Conservation (phyloP, 2,329 filamentous ascomycete species). For the Diaporthe longicolla region DNA sequence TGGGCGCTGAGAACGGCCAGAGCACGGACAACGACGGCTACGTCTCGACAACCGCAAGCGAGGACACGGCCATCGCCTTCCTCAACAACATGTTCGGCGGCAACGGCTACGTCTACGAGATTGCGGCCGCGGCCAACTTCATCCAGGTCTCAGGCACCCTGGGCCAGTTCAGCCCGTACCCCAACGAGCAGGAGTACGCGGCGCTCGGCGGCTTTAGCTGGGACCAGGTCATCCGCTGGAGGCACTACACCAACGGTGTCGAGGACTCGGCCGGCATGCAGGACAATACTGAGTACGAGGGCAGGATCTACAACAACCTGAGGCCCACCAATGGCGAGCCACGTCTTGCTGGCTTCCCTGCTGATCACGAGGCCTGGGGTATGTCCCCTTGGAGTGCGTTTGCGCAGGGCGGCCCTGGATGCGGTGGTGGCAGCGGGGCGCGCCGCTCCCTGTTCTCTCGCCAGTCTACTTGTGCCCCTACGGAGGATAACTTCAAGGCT, state of each 20-base stretch:
- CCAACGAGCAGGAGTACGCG: conserved; percentile 10
- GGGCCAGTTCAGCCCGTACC: conserved; percentile 15
- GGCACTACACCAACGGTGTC: conserved; percentile 8
- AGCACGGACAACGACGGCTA: conserved; percentile 19
- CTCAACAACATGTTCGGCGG: conserved; percentile 1
- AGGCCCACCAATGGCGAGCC: conserved; percentile 24
- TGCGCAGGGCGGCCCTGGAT: background rate
- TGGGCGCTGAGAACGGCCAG: background rate
- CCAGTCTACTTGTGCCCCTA: background rate
- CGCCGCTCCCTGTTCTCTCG: conserved; percentile 6
- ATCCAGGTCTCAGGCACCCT: conserved; percentile 24
- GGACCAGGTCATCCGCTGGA: conserved; percentile 25
- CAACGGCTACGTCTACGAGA: conserved; percentile 23
- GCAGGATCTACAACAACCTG: background rate
- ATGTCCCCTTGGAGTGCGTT: conserved; percentile 32
- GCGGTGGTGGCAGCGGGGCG: background rate
- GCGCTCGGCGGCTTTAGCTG: conserved; percentile 29
- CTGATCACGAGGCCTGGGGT: background rate
- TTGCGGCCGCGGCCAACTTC: conserved; percentile 19
- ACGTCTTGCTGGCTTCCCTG: conserved; percentile 4
- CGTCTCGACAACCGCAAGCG: conserved; percentile 21
- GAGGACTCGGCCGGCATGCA: background rate
- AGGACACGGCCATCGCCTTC: conserved; percentile 4
- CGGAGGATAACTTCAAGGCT: background rate
- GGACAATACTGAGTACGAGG: conserved; percentile 6